Evolutionary conservation across 768 basidiomycete species (phyloP).

Genomic region (Tricholoma terreum): DNA sequence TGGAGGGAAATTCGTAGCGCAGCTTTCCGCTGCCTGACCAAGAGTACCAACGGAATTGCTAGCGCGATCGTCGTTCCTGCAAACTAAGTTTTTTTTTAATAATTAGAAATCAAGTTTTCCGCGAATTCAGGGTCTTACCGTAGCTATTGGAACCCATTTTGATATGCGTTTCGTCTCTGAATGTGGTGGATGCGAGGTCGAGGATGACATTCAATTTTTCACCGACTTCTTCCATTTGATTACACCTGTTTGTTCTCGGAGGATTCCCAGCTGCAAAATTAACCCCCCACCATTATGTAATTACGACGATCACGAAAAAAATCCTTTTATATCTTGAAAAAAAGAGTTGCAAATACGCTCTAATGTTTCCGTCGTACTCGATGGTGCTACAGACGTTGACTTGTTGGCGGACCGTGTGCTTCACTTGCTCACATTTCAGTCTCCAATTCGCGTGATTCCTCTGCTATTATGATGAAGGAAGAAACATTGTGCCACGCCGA

Average conservation of each 20-base stretch:
- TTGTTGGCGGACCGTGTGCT: too few species aligned
- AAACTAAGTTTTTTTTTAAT: constrained; percentile 16
- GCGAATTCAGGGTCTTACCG: constrained; percentile 2
- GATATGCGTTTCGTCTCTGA: constrained; percentile 4
- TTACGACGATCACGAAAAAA: too few species aligned
- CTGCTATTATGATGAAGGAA: too few species aligned
- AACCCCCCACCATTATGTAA: too few species aligned
- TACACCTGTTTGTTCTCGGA: not conserved
- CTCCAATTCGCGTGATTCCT: too few species aligned
- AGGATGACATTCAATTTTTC: not conserved
- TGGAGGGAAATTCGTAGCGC: constrained; percentile 25
- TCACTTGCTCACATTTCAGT: too few species aligned
- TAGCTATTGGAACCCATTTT: constrained; percentile 18
- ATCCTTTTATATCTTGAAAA: too few species aligned
- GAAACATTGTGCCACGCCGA: too few species aligned
- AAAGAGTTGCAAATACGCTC: too few species aligned
- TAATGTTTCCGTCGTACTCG: too few species aligned
- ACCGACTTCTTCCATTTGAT: not conserved
- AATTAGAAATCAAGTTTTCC: not conserved
- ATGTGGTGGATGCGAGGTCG: not conserved
- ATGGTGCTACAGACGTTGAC: too few species aligned
- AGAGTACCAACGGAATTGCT: constrained; percentile 33
- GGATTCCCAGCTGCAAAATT: too few species aligned
- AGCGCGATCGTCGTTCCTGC: constrained; percentile 23
- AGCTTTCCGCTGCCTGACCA: constrained; percentile 29